Conservation (phyloP, 257 asterid genomes). For the Solanum etuberosum region DNA sequence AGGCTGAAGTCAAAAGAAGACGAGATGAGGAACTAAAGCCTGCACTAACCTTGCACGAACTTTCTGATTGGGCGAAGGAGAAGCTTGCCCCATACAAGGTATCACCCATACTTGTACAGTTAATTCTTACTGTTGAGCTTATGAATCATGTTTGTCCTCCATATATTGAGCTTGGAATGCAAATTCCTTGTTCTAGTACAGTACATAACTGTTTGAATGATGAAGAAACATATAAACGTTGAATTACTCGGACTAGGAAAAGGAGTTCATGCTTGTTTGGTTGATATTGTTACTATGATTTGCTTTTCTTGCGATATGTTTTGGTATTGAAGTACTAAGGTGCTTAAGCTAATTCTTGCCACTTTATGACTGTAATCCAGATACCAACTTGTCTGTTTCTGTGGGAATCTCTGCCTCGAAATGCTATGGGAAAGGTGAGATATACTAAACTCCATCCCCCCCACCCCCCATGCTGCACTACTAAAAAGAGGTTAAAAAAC, state of each 20-base stretch:
- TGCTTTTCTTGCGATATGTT: not conserved
- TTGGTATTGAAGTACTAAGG: not conserved
- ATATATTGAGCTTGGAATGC: not conserved
- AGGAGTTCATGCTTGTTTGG: not conserved
- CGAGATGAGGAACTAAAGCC: slow-evolving; percentile 60
- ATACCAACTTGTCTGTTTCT: slow-evolving; percentile 65
- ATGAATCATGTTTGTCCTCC: not conserved
- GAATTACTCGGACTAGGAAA: not conserved
- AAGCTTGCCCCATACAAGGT: slow-evolving; percentile 98
- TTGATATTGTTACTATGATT: not conserved
- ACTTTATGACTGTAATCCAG: slow-evolving; percentile 16
- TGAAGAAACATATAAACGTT: not conserved
- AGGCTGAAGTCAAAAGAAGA: slow-evolving; percentile 37
- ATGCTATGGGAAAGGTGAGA: slow-evolving; percentile 93
- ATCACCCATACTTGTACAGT: not conserved
- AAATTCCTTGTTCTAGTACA: not conserved
- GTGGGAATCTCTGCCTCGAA: slow-evolving; percentile 83
- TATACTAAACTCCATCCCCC: not conserved
- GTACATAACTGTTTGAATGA: not conserved
- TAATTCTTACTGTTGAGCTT: not conserved
- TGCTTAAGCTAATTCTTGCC: not conserved
- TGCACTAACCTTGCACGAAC: slow-evolving; percentile 69
- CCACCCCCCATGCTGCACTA: too few species aligned
- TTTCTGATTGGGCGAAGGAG: slow-evolving; percentile 77
- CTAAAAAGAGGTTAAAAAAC: too few species aligned